phyloP scores from a whole-genome alignment of 2,329 filamentous ascomycete species.

The Alternaria arborescens region DNA sequence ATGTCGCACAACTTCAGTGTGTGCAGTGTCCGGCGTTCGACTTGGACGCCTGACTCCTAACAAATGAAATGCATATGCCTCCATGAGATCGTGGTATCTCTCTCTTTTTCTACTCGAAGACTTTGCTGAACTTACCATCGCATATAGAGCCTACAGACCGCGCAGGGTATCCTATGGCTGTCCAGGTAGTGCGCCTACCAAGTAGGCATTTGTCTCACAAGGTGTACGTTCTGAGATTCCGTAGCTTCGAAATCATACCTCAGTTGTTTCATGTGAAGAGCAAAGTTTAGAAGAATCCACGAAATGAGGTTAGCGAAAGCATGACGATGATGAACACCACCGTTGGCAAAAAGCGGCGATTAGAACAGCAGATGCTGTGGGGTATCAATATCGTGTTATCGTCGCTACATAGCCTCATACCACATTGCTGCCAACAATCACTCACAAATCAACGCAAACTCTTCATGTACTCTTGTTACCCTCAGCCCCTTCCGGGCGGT shows the following conservation, averaged over 20 bases:
- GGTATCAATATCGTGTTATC: slow-evolving; percentile 12
- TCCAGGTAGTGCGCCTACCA: neutral
- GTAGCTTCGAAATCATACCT: neutral
- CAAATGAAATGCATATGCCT: too few relatives aligned
- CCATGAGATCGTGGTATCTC: too few relatives aligned
- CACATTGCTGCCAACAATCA: neutral
- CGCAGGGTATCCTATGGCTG: neutral
- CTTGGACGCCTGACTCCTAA: too few relatives aligned
- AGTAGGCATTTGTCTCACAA: neutral
- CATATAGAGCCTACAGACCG: neutral
- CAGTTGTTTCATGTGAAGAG: neutral
- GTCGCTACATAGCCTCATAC: slow-evolving; percentile 1
- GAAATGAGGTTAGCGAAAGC: neutral
- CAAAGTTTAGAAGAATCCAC: too few relatives aligned
- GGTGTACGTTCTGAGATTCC: neutral
- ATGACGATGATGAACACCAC: too few relatives aligned
- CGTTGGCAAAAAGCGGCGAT: neutral
- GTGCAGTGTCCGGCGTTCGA: too few relatives aligned
- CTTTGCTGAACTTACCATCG: too few relatives aligned
- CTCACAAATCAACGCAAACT: neutral
- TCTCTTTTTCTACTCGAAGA: too few relatives aligned
- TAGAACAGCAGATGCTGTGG: neutral
- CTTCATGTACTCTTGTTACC: neutral
- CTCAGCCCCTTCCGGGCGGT: slow-evolving; percentile 50
- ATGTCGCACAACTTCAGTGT: too few relatives aligned